A percentile compares a stretch with the other conserved stretches of the same genome.
These are phyloP conservation scores for Tulasnella sp. DNA, from an alignment of 768 basidiomycete species.

Conservation along the genomic window DNA sequence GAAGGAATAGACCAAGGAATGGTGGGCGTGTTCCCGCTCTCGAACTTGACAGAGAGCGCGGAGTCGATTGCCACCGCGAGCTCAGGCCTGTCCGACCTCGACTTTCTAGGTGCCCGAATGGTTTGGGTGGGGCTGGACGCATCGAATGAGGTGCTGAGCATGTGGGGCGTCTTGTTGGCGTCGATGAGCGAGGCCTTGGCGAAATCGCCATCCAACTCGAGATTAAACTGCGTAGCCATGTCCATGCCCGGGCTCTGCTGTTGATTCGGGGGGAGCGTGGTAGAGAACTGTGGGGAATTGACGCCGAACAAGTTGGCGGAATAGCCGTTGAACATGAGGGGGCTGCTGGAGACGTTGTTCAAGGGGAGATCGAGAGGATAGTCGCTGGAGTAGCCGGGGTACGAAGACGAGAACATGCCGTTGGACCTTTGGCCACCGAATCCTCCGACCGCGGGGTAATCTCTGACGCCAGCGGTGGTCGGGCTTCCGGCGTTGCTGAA, in stretches of 20 bases:
- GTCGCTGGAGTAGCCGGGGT: neutral
- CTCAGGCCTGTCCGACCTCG: neutral
- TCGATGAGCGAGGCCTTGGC: neutral
- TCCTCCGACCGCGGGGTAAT: neutral
- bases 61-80: neutral
- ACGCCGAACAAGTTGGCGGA: neutral
- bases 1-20: neutral
- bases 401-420: neutral
- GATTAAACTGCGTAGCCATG: neutral
- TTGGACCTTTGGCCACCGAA: neutral
- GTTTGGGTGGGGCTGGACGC: neutral
- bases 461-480: neutral
- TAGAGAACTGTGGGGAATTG: neutral
- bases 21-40: neutral
- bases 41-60: neutral
- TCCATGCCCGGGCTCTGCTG: neutral
- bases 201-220: neutral
- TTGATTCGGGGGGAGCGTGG: neutral
- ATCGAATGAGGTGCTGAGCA: neutral
- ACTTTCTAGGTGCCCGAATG: neutral
- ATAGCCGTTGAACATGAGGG: neutral
- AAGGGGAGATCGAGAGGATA: neutral
- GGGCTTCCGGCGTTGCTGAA: neutral
- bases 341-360: neutral
- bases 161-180: neutral